A percentile compares a stretch with the other conserved stretches of the same genome.
These are phyloP conservation scores for Pseudozyma hubeiensis DNA, from an alignment of 1,284 basidiomycete genomes.

Conservation along the genomic window DNA sequence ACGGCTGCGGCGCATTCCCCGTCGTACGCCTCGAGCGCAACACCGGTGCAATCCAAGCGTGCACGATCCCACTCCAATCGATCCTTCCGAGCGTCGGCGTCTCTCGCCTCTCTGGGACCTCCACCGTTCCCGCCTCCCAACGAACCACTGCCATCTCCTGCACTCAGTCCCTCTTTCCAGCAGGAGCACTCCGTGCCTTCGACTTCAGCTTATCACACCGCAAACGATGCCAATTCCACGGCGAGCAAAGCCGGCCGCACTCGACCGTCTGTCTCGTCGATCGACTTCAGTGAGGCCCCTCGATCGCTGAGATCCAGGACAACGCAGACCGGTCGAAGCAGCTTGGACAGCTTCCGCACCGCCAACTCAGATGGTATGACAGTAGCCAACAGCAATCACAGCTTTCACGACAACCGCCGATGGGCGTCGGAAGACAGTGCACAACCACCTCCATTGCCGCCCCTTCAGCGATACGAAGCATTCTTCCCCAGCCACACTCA, in stretches of 20 bases:
- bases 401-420: slow-evolving; percentile 10
- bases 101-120: slow-evolving; percentile 32
- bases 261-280: slow-evolving; percentile 30
- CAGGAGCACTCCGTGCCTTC: slow-evolving; percentile 26
- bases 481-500: slow-evolving; percentile 24
- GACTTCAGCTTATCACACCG: slow-evolving; percentile 22
- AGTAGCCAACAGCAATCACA: slow-evolving; percentile 16
- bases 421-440: slow-evolving; percentile 12
- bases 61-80: slow-evolving; percentile 31
- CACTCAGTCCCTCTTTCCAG: slow-evolving; percentile 32
- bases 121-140: slow-evolving; percentile 49
- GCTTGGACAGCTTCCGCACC: slow-evolving; percentile 40
- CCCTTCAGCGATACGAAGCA: slow-evolving; percentile 36
- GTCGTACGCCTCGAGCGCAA: slow-evolving; percentile 6
- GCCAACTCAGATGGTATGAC: slow-evolving; percentile 38
- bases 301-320: slow-evolving; percentile 27
- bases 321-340: slow-evolving; percentile 27
- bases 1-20: slow-evolving; percentile 17
- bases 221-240: slow-evolving; percentile 20
- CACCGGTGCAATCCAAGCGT: slow-evolving; percentile 26
- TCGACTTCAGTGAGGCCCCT: slow-evolving; percentile 28
- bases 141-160: slow-evolving; percentile 41
- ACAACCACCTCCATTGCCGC: slow-evolving; percentile 29
- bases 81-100: slow-evolving; percentile 34
- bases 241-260: slow-evolving; percentile 10